Evolutionary conservation across 257 asterid genomes (phyloP).

Genomic region (Solanum dulcamara): DNA sequence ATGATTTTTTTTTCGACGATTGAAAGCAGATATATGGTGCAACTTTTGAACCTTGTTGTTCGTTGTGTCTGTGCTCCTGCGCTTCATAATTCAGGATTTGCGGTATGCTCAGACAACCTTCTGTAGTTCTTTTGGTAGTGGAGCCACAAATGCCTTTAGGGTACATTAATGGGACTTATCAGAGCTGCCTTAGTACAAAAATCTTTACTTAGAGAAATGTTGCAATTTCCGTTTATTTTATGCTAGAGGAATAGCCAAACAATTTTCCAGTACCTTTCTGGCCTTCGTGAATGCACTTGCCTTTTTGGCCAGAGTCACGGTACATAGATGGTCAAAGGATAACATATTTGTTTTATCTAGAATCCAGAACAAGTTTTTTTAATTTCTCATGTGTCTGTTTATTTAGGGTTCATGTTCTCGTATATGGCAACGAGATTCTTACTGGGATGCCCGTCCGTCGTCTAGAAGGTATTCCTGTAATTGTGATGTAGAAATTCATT

Average conservation of each 20-base stretch:
- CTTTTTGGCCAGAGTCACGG: not conserved
- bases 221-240: not conserved
- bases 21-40: slow-evolving; percentile 83
- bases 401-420: slow-evolving; percentile 92
- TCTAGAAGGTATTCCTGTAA: slow-evolving; percentile 62
- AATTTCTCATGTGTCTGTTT: not conserved
- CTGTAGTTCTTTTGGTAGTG: not conserved
- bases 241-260: not conserved
- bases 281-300: not conserved
- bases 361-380: not conserved
- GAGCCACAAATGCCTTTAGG: not conserved
- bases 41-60: slow-evolving; percentile 72
- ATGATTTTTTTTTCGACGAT: not conserved
- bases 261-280: not conserved
- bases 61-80: slow-evolving; percentile 75
- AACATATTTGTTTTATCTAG: not conserved
- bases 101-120: slow-evolving; percentile 36
- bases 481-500: not conserved
- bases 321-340: not conserved
- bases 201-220: not conserved
- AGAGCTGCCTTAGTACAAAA: not conserved
- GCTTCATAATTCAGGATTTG: slow-evolving; percentile 95
- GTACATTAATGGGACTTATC: not conserved
- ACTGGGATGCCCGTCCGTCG: slow-evolving; percentile 97
- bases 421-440: slow-evolving; percentile 95